Evolutionary conservation across 768 basidiomycete species (phyloP).

Genomic region (Plicaturopsis crispa): DNA sequence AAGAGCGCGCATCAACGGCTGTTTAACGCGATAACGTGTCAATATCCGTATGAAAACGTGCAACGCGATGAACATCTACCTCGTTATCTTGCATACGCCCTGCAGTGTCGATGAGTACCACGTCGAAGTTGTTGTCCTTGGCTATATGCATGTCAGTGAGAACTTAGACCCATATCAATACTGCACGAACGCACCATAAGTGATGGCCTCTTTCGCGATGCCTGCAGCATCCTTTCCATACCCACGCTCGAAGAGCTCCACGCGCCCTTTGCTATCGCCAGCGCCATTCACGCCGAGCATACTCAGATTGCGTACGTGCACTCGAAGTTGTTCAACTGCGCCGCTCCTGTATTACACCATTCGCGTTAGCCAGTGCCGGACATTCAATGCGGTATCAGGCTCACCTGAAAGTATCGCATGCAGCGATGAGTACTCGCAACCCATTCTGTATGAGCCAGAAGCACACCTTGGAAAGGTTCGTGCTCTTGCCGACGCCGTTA

Average conservation of each 20-base stretch:
- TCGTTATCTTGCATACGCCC: slow-evolving; percentile 99
- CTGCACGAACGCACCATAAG: slow-evolving; percentile 53
- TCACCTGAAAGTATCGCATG: slow-evolving; percentile 94
- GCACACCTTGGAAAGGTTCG: slow-evolving; percentile 95
- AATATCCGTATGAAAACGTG: too few species aligned
- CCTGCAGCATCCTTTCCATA: slow-evolving; percentile 99
- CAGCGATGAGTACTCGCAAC: slow-evolving; percentile 88
- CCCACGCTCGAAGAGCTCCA: slow-evolving; percentile 92
- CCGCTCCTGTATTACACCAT: slow-evolving; percentile 55
- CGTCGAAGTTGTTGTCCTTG: slow-evolving; percentile 87
- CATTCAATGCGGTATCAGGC: slow-evolving; percentile 11
- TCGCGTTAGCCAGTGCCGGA: slow-evolving; percentile 1
- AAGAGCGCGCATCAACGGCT: too few species aligned
- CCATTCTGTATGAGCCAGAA: slow-evolving; percentile 99
- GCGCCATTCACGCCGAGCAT: slow-evolving; percentile 72
- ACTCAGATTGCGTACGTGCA: slow-evolving; percentile 91
- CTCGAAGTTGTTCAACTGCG: slow-evolving; percentile 94
- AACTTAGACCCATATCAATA: slow-evolving; percentile 5
- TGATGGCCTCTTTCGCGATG: slow-evolving; percentile 92
- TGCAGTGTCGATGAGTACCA: slow-evolving; percentile 96
- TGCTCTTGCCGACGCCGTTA: slow-evolving; percentile 98
- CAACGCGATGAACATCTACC: too few species aligned
- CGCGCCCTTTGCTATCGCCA: slow-evolving; percentile 60
- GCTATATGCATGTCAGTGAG: slow-evolving; percentile 33
- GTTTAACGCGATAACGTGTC: too few species aligned